Conservation (phyloP, 2,329 filamentous ascomycete species). For the Acrocalymma vagum region DNA sequence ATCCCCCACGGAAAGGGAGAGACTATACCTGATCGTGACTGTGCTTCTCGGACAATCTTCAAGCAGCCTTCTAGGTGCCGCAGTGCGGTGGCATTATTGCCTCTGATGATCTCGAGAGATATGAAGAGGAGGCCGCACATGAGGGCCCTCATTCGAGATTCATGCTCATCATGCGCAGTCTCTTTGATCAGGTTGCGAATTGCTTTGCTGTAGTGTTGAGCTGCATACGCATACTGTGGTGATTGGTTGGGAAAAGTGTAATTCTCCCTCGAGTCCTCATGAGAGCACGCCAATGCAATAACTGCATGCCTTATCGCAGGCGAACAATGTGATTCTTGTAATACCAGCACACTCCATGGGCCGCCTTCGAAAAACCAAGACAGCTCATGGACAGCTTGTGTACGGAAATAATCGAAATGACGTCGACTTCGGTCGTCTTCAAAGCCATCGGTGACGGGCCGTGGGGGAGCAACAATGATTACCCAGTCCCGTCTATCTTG, state of each 20-base stretch:
- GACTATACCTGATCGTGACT: slow-evolving; percentile 8
- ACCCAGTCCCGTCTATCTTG: slow-evolving; percentile 21
- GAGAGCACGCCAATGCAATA: slow-evolving; percentile 21
- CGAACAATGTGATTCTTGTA: slow-evolving; percentile 17
- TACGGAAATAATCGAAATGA: slow-evolving; percentile 26
- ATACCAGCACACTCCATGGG: slow-evolving; percentile 17
- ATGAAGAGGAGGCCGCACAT: slow-evolving; percentile 27
- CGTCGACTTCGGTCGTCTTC: slow-evolving; percentile 23
- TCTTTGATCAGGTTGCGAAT: slow-evolving; percentile 23
- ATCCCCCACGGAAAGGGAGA: slow-evolving; percentile 3
- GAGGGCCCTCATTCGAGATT: slow-evolving; percentile 13
- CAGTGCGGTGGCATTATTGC: slow-evolving; percentile 17
- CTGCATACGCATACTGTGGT: slow-evolving; percentile 16
- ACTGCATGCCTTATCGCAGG: slow-evolving; percentile 22
- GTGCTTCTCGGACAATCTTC: slow-evolving; percentile 21
- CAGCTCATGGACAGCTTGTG: slow-evolving; percentile 18
- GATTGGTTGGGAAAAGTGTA: slow-evolving; percentile 3
- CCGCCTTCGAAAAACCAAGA: slow-evolving; percentile 22
- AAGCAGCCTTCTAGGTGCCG: slow-evolving; percentile 21
- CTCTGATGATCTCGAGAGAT: slow-evolving; percentile 20
- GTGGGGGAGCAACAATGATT: slow-evolving; percentile 19
- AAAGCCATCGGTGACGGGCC: slow-evolving; percentile 20
- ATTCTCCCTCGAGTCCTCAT: slow-evolving; percentile 17
- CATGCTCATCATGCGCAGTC: slow-evolving; percentile 12
- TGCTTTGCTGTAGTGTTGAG: slow-evolving; percentile 22